Evolutionary conservation across 2,329 filamentous ascomycete genomes (phyloP).

Genomic region (Phialocephala sp.): DNA sequence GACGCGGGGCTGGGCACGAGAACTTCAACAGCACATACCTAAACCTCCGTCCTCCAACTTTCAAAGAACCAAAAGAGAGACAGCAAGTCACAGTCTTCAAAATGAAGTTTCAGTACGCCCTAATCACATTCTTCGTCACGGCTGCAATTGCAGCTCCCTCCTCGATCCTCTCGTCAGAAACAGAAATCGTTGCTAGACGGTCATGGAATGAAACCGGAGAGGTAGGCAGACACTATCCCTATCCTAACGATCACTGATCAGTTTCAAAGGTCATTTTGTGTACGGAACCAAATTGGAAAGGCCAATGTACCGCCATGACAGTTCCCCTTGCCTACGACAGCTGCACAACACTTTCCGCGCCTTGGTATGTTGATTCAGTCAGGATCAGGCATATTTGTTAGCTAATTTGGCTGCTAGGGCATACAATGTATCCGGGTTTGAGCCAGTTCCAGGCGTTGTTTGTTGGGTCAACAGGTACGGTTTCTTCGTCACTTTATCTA

Average conservation of each 20-base stretch:
- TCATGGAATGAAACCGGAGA: neutral
- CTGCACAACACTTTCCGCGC: conserved; percentile 14
- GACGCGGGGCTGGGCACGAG: conserved; percentile 1
- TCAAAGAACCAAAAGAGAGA: neutral
- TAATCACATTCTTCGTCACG: neutral
- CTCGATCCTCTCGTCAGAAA: neutral
- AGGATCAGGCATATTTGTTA: neutral
- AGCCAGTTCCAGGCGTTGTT: conserved; percentile 22
- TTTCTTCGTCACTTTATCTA: neutral
- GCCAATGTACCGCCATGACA: conserved; percentile 15
- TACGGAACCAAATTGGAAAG: conserved; percentile 20
- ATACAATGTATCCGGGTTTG: conserved; percentile 21
- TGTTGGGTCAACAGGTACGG: conserved; percentile 18
- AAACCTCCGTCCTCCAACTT: neutral
- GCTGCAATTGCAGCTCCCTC: neutral
- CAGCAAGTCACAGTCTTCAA: neutral
- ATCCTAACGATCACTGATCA: neutral
- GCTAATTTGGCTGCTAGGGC: neutral
- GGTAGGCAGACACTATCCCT: neutral
- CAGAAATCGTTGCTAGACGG: neutral
- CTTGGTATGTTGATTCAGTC: neutral
- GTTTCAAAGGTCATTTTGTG: conserved; percentile 22
- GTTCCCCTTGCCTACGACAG: conserved; percentile 18
- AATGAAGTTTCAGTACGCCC: neutral
- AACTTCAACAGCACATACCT: neutral